Conservation (phyloP, 179 eudicot genomes). For the Beta macrorhiza region DNA sequence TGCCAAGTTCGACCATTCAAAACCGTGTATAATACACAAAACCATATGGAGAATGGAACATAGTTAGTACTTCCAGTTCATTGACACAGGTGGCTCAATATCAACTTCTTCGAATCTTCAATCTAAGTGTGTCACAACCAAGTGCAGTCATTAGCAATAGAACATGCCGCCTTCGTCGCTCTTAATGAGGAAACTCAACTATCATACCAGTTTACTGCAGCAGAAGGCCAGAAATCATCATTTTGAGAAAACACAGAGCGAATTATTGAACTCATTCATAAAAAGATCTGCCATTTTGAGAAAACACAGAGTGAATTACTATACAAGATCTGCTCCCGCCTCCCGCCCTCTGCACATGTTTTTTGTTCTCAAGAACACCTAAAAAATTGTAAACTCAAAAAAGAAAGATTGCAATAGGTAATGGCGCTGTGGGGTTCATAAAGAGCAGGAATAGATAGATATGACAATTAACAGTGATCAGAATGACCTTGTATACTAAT, state of each 20-base stretch:
- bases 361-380: no score
- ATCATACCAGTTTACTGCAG: conserved; percentile 19
- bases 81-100: not conserved
- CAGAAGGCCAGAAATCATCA: not conserved
- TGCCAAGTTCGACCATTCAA: not conserved
- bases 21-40: not conserved
- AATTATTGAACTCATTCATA: not conserved
- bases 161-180: not conserved
- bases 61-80: not conserved
- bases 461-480: not conserved
- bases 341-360: no score
- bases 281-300: not conserved
- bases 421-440: no score
- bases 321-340: no score
- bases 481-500: no score
- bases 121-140: not conserved
- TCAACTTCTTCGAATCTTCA: not conserved
- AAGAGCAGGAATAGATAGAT: not conserved
- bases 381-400: no score
- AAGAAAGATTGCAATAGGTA: no score
- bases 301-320: not conserved
- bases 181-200: not conserved
- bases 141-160: not conserved
- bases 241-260: no score
- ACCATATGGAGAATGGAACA: not conserved